Conservation (phyloP, 1,284 basidiomycete genomes). For the Amylostereum areolatum region DNA sequence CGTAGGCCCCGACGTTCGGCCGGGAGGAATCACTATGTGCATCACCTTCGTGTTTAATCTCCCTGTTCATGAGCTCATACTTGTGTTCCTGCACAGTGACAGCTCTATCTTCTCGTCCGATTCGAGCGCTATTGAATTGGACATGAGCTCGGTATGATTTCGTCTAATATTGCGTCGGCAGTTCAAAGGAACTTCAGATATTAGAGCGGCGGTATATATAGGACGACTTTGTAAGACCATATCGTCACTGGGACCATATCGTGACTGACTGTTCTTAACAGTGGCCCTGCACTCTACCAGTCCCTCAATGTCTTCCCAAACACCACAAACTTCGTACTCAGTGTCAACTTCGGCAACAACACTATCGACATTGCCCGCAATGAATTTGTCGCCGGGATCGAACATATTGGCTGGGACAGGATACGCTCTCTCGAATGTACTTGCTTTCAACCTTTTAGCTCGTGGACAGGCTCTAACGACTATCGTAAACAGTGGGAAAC, state of each 20-base stretch:
- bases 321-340: slow-evolving; percentile 23
- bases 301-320: slow-evolving; percentile 24
- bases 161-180: background rate
- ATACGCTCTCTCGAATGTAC: slow-evolving; percentile 26
- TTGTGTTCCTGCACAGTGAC: slow-evolving; percentile 15
- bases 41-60: background rate
- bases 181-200: background rate
- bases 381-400: slow-evolving; percentile 23
- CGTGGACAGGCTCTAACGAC: background rate
- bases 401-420: slow-evolving; percentile 23
- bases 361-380: slow-evolving; percentile 25
- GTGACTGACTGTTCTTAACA: slow-evolving; percentile 2
- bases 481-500: slow-evolving; percentile 24
- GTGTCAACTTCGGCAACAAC: slow-evolving; percentile 30
- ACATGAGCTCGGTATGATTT: slow-evolving; percentile 2
- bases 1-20: slow-evolving; percentile 24
- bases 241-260: too few relatives aligned
- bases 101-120: slow-evolving; percentile 24
- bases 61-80: background rate
- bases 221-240: slow-evolving; percentile 21
- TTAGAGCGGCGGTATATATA: slow-evolving; percentile 26
- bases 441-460: slow-evolving; percentile 4
- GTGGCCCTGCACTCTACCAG: slow-evolving; percentile 27
- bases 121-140: slow-evolving; percentile 4
- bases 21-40: slow-evolving; percentile 30